Evolutionary conservation across 345 rosid genomes (phyloP), one percentile per base, ranked within the genome.

Genomic region (Euclidium syriacum): DNA sequence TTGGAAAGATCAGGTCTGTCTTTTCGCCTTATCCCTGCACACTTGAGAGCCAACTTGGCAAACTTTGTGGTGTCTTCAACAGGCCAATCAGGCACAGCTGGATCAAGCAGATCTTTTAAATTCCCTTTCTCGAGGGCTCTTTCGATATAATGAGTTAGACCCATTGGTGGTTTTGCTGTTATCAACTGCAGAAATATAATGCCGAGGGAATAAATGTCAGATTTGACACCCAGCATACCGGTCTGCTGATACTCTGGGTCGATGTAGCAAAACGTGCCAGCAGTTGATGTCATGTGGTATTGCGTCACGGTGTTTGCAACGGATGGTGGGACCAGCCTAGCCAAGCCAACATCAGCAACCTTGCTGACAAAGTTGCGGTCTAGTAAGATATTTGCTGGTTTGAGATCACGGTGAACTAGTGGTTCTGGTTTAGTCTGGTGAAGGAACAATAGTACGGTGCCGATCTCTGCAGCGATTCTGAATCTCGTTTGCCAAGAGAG

Each of bases 211-310:
- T 85, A 87, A 6, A 90, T 73, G 52, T 90, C 97, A 3, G 94
- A 90, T 72, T 90, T 90, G 3, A 83, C 77, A 1, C 95, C 91
- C 29, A 90, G 77, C 95, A 87, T 87, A 8, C 97, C 94, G 4
- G 95, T 87, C 72, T 85, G 97, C 74, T 90, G 95, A 73, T 90
- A 90, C 76, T 90, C 95, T 3, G 95, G 97, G 40, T 90, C 95
- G 16, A 90, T 90, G 47, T 90, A 90, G 77, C 95, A 90, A 75
- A 90, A 87, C 10, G 97, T 87, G 18, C 97, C 97, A 1, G 97
- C 94, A 0, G 95, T 78, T 22, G 97, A 82, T 6, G 97, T 90
- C 95, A 90, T 82, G 11, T 74, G 81, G 69, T 87, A 90, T 54
- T 90, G 94, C 1, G 97, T 90, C 65, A 90, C 95, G 0, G 24